Conservation (phyloP, 768 basidiomycete genomes). For the Trametes punicea region DNA sequence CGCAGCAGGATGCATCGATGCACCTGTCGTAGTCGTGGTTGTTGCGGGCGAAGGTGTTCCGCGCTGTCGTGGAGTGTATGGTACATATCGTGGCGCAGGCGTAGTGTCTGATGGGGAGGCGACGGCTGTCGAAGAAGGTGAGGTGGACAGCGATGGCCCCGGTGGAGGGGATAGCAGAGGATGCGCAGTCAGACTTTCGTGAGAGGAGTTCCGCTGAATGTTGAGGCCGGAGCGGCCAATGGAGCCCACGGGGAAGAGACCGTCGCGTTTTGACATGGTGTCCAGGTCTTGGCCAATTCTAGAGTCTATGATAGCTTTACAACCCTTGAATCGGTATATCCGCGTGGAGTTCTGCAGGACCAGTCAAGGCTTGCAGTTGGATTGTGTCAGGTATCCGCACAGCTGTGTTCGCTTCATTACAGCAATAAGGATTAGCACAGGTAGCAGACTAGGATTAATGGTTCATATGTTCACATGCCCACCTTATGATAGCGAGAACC, state of each 20-base stretch:
- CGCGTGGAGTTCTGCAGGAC: too few relatives aligned
- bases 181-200: conserved; percentile 59
- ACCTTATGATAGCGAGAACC: background rate
- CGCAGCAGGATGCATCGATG: conserved; percentile 37
- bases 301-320: background rate
- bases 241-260: conserved; percentile 25
- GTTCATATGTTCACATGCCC: background rate
- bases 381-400: too few relatives aligned
- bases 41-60: conserved; percentile 42
- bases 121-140: conserved; percentile 24
- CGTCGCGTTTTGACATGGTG: conserved; percentile 28
- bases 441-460: background rate
- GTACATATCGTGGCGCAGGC: conserved; percentile 53
- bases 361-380: too few relatives aligned
- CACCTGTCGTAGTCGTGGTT: conserved; percentile 47
- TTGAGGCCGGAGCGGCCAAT: conserved; percentile 23
- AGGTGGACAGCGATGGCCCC: conserved; percentile 21
- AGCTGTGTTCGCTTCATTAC: too few relatives aligned
- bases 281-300: background rate
- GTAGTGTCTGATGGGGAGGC: background rate
- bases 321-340: background rate
- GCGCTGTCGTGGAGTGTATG: conserved; percentile 76
- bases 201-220: conserved; percentile 27
- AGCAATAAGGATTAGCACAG: background rate
- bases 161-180: conserved; percentile 55